These are phyloP conservation scores for Hibiscus mutabilis DNA, from an alignment of 345 rosid genomes.

Conservation along the genomic window DNA sequence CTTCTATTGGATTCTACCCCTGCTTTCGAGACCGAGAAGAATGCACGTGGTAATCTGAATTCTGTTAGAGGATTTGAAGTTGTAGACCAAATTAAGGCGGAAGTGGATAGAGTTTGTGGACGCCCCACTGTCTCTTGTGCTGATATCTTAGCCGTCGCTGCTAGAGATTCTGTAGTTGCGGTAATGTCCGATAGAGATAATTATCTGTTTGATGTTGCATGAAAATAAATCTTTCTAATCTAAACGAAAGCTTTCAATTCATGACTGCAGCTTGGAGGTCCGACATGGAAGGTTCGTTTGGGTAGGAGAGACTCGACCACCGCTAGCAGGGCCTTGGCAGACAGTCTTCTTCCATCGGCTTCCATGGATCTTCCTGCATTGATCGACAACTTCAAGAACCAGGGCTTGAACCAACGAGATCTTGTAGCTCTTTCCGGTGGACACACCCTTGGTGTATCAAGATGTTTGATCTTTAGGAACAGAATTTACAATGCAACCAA, in stretches of 20 bases:
- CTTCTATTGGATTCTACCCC: constrained; percentile 24
- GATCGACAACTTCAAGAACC: not conserved
- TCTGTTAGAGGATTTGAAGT: constrained; percentile 26
- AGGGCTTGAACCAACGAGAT: not conserved
- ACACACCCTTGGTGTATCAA: constrained; percentile 22
- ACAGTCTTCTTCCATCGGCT: constrained; percentile 31
- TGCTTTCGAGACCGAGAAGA: constrained; percentile 23
- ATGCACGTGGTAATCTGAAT: constrained; percentile 17
- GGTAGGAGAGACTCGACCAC: constrained; percentile 48
- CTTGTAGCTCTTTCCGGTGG: not conserved
- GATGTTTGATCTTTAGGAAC: constrained; percentile 28
- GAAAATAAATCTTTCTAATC: not conserved
- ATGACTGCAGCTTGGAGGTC: constrained; percentile 24
- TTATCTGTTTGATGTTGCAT: not conserved
- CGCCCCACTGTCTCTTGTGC: constrained; percentile 24
- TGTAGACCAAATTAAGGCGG: constrained; percentile 28
- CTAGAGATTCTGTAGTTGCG: constrained; percentile 24
- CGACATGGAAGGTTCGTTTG: constrained; percentile 32
- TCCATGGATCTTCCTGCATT: constrained; percentile 10
- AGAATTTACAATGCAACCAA: constrained; percentile 45
- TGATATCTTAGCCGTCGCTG: constrained; percentile 27
- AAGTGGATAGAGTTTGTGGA: constrained; percentile 23
- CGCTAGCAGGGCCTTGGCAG: constrained; percentile 34
- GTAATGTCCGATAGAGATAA: not conserved
- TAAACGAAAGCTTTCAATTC: not conserved